Evolutionary conservation across 345 rosid genomes (phyloP).

Genomic region (Odontarrhena argentea): DNA sequence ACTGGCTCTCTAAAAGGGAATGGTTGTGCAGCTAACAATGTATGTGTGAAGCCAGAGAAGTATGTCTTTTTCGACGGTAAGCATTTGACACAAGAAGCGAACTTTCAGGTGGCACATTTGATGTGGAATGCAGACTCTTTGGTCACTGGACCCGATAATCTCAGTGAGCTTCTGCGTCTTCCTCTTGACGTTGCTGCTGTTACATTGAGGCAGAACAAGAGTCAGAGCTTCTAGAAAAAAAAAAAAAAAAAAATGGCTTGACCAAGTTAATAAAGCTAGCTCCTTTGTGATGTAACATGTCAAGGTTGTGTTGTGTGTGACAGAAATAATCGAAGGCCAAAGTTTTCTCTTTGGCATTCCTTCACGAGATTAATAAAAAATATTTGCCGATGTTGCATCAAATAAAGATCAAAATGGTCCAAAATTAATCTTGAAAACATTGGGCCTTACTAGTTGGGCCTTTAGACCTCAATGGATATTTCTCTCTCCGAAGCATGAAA

Average conservation of each 20-base stretch:
- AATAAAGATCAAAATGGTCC: too few relatives aligned
- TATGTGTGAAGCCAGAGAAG: slow-evolving; percentile 27
- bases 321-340: slow-evolving; percentile 1
- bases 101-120: slow-evolving; percentile 19
- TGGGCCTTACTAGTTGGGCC: not conserved
- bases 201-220: not conserved
- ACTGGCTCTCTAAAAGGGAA: slow-evolving; percentile 11
- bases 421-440: too few relatives aligned
- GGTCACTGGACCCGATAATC: slow-evolving; percentile 9
- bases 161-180: slow-evolving; percentile 14
- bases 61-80: slow-evolving; percentile 28
- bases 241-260: not conserved
- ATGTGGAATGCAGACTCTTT: slow-evolving; percentile 14
- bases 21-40: not conserved
- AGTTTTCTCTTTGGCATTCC: not conserved
- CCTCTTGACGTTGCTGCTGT: not conserved
- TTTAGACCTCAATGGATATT: not conserved
- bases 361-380: too few relatives aligned
- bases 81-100: slow-evolving; percentile 23
- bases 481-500: too few relatives aligned
- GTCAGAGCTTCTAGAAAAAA: not conserved
- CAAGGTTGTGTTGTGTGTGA: not conserved
- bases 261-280: slow-evolving; percentile 3
- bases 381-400: too few relatives aligned
- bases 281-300: slow-evolving; percentile 11